A percentile compares a stretch with the other conserved stretches of the same genome.
Conservation (phyloP, 257 asterid genomes). For the Fraxinus quadrangulata region DNA sequence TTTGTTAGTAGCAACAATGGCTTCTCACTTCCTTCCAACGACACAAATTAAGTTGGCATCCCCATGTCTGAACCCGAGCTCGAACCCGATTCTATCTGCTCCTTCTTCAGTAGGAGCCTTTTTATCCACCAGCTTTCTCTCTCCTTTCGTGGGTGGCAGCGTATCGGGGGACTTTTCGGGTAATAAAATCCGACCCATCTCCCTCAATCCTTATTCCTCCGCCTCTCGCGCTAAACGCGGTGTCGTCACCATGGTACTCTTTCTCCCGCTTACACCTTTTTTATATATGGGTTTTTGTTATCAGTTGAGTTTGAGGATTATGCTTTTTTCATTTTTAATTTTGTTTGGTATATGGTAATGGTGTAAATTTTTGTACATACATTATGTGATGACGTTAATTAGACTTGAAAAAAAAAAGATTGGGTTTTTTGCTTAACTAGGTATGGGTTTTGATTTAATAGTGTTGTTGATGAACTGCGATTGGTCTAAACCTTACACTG, state of each 20-base stretch:
- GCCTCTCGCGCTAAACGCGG: constrained; percentile 56
- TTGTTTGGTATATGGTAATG: constrained; percentile 13
- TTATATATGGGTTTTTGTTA: neutral
- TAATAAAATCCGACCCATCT: constrained; percentile 59
- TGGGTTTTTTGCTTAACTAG: no score
- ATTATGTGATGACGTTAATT: no score
- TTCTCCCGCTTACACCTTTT: no score
- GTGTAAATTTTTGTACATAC: neutral
- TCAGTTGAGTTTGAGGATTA: neutral
- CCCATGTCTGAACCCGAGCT: constrained; percentile 3
- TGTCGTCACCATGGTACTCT: constrained; percentile 77
- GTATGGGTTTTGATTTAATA: no score
- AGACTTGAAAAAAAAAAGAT: no score
- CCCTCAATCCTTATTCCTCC: constrained; percentile 51
- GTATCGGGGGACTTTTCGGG: constrained; percentile 62
- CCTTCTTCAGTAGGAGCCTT: constrained; percentile 38
- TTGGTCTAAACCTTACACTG: no score
- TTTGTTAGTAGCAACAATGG: constrained; percentile 48
- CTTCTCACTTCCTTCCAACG: constrained; percentile 52
- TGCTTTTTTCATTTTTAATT: neutral
- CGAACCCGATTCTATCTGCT: constrained; percentile 30
- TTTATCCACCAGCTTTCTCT: constrained; percentile 49
- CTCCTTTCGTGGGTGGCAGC: constrained; percentile 59
- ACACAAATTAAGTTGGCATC: constrained; percentile 32
- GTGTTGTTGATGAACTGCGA: no score